These are phyloP conservation scores for Amoebophrya sp. DNA, from an alignment of 169 alveolate species.

Conservation along the genomic window DNA sequence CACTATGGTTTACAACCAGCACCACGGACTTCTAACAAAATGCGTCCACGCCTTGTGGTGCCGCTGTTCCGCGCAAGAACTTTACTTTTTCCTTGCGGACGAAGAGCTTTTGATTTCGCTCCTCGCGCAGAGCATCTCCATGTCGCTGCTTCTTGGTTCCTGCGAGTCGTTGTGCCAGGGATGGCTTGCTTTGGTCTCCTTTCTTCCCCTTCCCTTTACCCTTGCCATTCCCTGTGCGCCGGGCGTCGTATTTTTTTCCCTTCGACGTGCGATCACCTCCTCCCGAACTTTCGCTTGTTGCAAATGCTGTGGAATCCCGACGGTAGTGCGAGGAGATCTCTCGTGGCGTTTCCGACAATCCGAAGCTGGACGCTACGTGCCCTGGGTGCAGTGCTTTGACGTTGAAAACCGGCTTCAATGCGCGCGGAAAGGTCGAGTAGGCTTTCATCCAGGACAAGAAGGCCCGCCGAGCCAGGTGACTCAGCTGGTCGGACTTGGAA, in stretches of 20 bases:
- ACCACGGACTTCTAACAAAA: too few species aligned
- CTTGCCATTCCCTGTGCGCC: too few species aligned
- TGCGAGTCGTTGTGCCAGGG: neutral
- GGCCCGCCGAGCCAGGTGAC: neutral
- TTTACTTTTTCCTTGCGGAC: neutral
- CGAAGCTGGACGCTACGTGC: neutral
- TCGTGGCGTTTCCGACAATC: neutral
- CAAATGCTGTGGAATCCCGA: neutral
- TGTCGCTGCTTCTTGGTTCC: neutral
- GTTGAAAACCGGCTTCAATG: neutral
- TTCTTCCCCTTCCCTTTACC: neutral
- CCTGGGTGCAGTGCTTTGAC: constrained; percentile 14
- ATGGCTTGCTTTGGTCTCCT: neutral
- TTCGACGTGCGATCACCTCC: too few species aligned
- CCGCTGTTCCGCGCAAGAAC: neutral
- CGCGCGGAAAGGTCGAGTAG: constrained; percentile 9
- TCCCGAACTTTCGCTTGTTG: too few species aligned
- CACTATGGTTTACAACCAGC: too few species aligned
- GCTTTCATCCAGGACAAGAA: constrained; percentile 12
- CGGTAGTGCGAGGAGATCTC: neutral
- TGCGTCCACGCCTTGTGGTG: neutral
- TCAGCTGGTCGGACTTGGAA: neutral
- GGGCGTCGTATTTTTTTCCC: too few species aligned
- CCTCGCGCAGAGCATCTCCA: neutral
- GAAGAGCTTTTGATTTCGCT: neutral